phyloP scores from a whole-genome alignment of 441 rosid species.

The Adansonia gregorii region DNA sequence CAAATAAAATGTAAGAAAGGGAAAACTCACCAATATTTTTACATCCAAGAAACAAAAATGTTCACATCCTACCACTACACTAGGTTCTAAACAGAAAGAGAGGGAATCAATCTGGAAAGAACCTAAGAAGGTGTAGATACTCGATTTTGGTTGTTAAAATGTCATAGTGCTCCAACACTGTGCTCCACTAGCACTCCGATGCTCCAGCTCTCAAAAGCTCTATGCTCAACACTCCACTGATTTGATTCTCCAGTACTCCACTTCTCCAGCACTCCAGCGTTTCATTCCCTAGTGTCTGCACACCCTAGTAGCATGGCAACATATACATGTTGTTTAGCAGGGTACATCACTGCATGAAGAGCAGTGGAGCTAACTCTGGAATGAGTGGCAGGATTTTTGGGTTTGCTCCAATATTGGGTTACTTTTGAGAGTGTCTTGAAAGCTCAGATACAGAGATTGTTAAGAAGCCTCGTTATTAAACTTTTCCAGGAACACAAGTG shows the following conservation, averaged over 20 bases:
- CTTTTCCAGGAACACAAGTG: background rate
- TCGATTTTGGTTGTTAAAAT: background rate
- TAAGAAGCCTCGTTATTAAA: background rate
- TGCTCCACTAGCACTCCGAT: background rate
- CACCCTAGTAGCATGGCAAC: background rate
- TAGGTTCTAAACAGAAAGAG: constrained; percentile 1
- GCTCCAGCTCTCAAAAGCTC: background rate
- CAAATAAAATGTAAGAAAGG: background rate
- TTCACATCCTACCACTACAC: background rate
- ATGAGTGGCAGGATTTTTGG: background rate
- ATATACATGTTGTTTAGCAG: background rate
- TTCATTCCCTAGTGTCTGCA: background rate
- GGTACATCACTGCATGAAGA: background rate
- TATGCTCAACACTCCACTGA: background rate
- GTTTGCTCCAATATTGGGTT: background rate
- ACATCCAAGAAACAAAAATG: constrained; percentile 14
- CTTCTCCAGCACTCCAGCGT: background rate
- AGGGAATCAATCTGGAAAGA: background rate
- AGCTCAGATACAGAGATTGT: background rate
- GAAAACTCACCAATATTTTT: background rate
- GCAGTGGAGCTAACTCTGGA: background rate
- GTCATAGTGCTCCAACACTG: background rate
- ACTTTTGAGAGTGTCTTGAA: background rate
- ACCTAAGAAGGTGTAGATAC: background rate
- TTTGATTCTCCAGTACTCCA: background rate